These are phyloP conservation scores for Kalanchoe fedtschenkoi DNA, from an alignment of 164 flowering plant species.

Conservation along the genomic window DNA sequence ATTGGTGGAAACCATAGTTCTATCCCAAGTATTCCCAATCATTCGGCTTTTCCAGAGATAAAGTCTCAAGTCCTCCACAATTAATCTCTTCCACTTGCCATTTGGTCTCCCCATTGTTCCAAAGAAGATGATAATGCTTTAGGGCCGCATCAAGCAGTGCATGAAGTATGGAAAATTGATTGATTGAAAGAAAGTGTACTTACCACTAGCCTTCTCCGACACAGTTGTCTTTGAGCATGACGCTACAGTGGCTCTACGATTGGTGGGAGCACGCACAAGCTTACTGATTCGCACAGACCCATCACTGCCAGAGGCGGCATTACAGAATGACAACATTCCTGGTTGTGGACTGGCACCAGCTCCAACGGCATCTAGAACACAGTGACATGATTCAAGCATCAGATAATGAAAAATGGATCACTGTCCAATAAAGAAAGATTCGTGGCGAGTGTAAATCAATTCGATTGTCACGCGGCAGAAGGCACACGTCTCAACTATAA, in stretches of 20 bases:
- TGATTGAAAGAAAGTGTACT: constrained; percentile 8
- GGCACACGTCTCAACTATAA: too few species aligned
- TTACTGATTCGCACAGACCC: constrained; percentile 3
- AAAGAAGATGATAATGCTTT: background rate
- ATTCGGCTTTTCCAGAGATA: too few species aligned
- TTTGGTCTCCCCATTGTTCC: background rate
- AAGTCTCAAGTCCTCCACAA: too few species aligned
- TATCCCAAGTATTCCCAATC: background rate
- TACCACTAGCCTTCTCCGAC: constrained; percentile 34
- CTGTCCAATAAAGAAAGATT: background rate
- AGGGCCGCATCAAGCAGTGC: background rate
- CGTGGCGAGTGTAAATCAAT: background rate
- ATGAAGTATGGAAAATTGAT: background rate
- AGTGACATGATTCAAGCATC: background rate
- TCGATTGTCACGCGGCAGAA: too few species aligned
- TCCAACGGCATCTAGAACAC: constrained; percentile 27
- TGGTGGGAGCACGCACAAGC: constrained; percentile 19
- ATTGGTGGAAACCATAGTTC: too few species aligned
- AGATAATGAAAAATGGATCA: background rate
- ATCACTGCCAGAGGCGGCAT: constrained; percentile 1
- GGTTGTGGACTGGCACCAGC: constrained; percentile 18
- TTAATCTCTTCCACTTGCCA: background rate
- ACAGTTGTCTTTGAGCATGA: constrained; percentile 35
- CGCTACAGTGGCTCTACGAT: constrained; percentile 12
- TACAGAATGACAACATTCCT: constrained; percentile 5